phyloP scores from a whole-genome alignment of 2,329 filamentous ascomycete species.

The Tricladium varicosporioides region DNA sequence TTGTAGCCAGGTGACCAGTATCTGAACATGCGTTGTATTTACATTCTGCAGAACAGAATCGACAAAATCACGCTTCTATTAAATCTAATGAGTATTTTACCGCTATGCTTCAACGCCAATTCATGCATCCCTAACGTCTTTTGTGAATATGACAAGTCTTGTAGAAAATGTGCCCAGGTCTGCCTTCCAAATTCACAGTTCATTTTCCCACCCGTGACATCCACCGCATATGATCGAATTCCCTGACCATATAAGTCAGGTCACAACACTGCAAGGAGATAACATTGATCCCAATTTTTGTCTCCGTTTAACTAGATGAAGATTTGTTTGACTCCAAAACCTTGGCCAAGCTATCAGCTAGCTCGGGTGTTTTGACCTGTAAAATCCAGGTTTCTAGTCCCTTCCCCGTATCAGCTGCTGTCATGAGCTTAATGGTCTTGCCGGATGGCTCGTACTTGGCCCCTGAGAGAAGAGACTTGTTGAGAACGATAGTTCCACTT shows the following conservation, averaged over 20 bases:
- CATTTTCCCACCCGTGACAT: background rate
- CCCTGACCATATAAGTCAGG: background rate
- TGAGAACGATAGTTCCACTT: slow-evolving; percentile 70
- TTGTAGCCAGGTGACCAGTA: no score
- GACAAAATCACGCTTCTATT: background rate
- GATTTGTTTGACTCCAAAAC: slow-evolving; percentile 48
- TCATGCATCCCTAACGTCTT: background rate
- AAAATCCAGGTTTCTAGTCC: slow-evolving; percentile 69
- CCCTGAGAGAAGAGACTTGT: slow-evolving; percentile 62
- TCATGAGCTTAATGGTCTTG: slow-evolving; percentile 60
- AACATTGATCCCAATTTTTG: background rate
- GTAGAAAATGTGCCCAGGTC: background rate
- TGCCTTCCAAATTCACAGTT: background rate
- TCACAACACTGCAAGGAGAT: background rate
- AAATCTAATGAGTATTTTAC: background rate
- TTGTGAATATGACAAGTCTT: background rate
- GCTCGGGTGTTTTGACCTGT: slow-evolving; percentile 59
- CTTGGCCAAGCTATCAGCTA: slow-evolving; percentile 47
- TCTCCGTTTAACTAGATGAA: slow-evolving; percentile 1
- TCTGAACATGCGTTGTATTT: background rate
- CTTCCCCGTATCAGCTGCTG: slow-evolving; percentile 55
- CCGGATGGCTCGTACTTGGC: slow-evolving; percentile 59
- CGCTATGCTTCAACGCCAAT: background rate
- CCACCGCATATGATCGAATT: background rate
- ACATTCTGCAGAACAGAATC: background rate